Evolutionary conservation across 164 flowering plant genomes (phyloP).

Genomic region (Tetracentron sinense): DNA sequence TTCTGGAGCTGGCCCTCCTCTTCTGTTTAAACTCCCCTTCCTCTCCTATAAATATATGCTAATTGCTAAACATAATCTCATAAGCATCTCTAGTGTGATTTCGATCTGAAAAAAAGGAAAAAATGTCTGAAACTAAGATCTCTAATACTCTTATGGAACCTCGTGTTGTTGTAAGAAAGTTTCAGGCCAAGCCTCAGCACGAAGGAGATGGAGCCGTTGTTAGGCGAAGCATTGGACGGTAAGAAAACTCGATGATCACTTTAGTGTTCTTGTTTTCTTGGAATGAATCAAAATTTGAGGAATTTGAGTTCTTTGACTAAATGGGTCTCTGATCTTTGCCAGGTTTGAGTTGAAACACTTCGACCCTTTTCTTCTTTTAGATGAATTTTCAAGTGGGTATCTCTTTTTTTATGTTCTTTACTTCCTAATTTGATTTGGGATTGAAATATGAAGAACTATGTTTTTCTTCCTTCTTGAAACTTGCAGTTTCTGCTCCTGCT

Average conservation of each 20-base stretch:
- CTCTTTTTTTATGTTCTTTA: conserved; percentile 6
- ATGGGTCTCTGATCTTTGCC: conserved; percentile 18
- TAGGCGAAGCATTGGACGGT: conserved; percentile 35
- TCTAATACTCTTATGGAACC: conserved; percentile 6
- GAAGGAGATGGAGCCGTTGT: conserved; percentile 31
- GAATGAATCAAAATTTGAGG: not conserved
- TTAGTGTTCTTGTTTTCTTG: not conserved
- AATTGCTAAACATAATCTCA: no score
- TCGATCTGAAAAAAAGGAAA: no score
- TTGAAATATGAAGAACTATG: not conserved
- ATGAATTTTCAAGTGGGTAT: conserved; percentile 77
- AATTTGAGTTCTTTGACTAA: conserved; percentile 14
- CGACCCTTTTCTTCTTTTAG: conserved; percentile 82
- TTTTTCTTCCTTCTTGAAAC: not conserved
- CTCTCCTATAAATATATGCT: no score
- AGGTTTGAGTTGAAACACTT: conserved; percentile 76
- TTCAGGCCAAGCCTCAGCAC: conserved; percentile 23
- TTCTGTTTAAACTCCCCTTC: no score
- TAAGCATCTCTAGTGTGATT: no score
- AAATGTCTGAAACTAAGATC: no score
- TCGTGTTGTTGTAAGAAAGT: conserved; percentile 18
- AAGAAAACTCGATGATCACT: not conserved
- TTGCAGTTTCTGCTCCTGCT: conserved; percentile 77
- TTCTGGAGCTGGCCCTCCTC: no score
- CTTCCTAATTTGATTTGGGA: not conserved